Evolutionary conservation across 306 rosid genomes (phyloP).

Genomic region (Vicia sativa): DNA sequence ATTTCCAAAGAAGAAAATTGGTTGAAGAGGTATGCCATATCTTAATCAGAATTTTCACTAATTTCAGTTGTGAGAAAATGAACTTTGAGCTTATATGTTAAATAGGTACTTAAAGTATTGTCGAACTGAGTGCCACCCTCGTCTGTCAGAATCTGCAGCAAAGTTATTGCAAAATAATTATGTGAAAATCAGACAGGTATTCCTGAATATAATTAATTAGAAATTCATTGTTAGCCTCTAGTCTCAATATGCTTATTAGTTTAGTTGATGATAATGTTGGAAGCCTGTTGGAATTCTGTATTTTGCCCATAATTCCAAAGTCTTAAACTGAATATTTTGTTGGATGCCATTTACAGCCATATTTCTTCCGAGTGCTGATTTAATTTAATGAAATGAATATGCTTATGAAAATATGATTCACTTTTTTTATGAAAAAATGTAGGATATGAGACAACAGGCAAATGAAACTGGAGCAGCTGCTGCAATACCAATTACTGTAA

Average conservation of each 20-base stretch:
- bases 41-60: constrained; percentile 17
- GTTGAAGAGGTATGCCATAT: constrained; percentile 76
- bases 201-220: constrained; percentile 30
- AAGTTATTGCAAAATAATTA: constrained; percentile 70
- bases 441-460: constrained; percentile 99
- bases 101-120: constrained; percentile 86
- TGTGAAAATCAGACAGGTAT: constrained; percentile 97
- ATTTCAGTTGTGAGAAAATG: constrained; percentile 27
- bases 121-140: constrained; percentile 78
- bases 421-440: constrained; percentile 4
- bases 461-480: constrained; percentile 93
- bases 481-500: constrained; percentile 89
- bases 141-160: constrained; percentile 83
- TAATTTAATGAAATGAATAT: constrained; percentile 17
- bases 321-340: neutral
- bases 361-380: constrained; percentile 11
- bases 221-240: constrained; percentile 17
- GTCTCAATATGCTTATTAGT: constrained; percentile 22
- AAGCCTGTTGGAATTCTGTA: neutral
- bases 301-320: neutral
- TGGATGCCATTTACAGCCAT: neutral
- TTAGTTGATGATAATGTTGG: constrained; percentile 11
- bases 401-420: constrained; percentile 16
- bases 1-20: constrained; percentile 80
- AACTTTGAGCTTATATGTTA: constrained; percentile 38